Evolutionary conservation across 2,329 filamentous ascomycete species (phyloP).

Genomic region (Xylariaceae sp.): DNA sequence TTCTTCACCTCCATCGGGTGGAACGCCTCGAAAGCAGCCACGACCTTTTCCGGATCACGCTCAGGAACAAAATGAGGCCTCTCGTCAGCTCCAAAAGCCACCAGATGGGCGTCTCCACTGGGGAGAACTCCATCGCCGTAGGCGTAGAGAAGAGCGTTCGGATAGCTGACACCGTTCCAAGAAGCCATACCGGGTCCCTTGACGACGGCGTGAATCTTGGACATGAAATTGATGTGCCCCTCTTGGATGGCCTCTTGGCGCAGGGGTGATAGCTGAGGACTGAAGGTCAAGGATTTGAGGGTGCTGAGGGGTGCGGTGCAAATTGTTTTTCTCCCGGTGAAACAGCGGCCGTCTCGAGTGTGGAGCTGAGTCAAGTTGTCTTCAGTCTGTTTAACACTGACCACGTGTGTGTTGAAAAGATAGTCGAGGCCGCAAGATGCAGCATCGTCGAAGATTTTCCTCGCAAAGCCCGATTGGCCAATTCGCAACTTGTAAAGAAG

Average conservation of each 20-base stretch:
- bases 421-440: neutral
- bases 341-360: no score
- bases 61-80: neutral
- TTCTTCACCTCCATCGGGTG: conserved; percentile 2
- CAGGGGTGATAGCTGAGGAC: neutral
- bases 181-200: neutral
- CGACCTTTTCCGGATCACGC: neutral
- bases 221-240: neutral
- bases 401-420: neutral
- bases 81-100: neutral
- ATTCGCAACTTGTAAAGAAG: conserved; percentile 1
- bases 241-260: conserved; percentile 1
- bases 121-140: neutral
- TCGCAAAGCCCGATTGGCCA: neutral
- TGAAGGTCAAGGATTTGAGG: neutral
- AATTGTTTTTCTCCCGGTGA: neutral
- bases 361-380: no score
- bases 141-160: neutral
- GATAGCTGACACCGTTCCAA: neutral
- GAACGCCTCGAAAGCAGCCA: neutral
- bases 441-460: neutral
- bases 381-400: no score
- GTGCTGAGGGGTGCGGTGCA: neutral
- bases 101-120: neutral
- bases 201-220: conserved; percentile 1